Evolutionary conservation across 441 rosid genomes (phyloP).

Genomic region (Biscutella laevigata): DNA sequence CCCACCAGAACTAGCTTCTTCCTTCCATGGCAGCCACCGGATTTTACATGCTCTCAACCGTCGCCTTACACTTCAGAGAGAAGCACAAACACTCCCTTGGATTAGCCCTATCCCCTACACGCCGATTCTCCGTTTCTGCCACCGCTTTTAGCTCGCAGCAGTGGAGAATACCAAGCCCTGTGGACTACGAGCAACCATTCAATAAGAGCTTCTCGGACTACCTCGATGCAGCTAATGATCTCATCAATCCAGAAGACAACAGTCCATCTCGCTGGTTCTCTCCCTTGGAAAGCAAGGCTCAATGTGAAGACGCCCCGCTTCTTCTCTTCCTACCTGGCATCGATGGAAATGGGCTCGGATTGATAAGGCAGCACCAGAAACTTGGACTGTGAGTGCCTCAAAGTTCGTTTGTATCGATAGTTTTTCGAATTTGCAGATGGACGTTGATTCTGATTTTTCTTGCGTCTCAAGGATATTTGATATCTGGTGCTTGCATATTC

Average conservation of each 20-base stretch:
- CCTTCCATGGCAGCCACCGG: constrained; percentile 23
- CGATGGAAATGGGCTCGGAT: constrained; percentile 84
- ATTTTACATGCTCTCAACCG: constrained; percentile 13
- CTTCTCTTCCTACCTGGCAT: constrained; percentile 75
- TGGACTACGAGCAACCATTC: constrained; percentile 14
- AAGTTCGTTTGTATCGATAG: not conserved
- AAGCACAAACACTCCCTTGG: constrained; percentile 8
- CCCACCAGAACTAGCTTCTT: constrained; percentile 1
- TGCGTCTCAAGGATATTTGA: constrained; percentile 58
- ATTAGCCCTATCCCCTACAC: not conserved
- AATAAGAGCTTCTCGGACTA: constrained; percentile 39
- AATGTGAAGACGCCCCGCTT: constrained; percentile 43
- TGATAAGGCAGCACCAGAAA: constrained; percentile 49
- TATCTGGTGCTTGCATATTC: constrained; percentile 86
- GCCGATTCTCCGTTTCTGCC: constrained; percentile 18
- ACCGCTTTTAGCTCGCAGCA: constrained; percentile 4
- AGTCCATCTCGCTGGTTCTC: constrained; percentile 83
- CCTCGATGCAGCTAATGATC: constrained; percentile 33
- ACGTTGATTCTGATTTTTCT: constrained; percentile 1
- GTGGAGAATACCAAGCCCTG: not conserved
- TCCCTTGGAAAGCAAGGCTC: constrained; percentile 52
- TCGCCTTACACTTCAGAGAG: constrained; percentile 10
- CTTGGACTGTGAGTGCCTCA: constrained; percentile 55
- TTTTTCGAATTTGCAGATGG: not conserved
- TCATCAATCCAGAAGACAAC: constrained; percentile 32